A percentile compares a stretch with the other conserved stretches of the same genome.
These are phyloP conservation scores for Coprinellus micaceus DNA, from an alignment of 768 basidiomycete genomes.

Conservation along the genomic window DNA sequence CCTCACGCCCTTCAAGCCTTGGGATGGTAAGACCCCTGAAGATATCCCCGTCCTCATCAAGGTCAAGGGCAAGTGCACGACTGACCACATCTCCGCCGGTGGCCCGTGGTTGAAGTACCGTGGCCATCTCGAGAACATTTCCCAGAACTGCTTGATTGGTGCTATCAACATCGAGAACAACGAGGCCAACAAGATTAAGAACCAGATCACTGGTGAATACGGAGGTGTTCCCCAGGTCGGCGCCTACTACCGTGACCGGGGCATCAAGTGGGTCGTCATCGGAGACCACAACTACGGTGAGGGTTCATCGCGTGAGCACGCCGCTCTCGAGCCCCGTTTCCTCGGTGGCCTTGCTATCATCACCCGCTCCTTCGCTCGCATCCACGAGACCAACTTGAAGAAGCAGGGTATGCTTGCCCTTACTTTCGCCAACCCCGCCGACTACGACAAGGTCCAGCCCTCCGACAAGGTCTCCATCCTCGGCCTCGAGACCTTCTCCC, in stretches of 20 bases:
- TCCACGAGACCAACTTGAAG: constrained; percentile 98
- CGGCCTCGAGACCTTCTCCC: constrained; percentile 84
- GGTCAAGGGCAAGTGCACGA: constrained; percentile 98
- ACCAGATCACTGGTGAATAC: constrained; percentile 83
- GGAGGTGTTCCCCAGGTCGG: constrained; percentile 82
- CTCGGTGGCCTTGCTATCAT: constrained; percentile 95
- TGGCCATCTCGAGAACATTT: constrained; percentile 98
- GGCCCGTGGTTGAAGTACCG: constrained; percentile 99
- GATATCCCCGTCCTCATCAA: constrained; percentile 96
- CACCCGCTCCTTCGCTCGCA: constrained; percentile 93
- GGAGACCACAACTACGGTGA: constrained; percentile 97
- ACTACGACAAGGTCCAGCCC: constrained; percentile 91
- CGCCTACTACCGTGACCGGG: constrained; percentile 83
- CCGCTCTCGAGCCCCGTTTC: constrained; percentile 92
- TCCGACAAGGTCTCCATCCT: constrained; percentile 86
- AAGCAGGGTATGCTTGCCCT: constrained; percentile 99
- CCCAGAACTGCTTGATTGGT: constrained; percentile 96
- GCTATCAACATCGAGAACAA: constrained; percentile 95
- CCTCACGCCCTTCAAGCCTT: constrained; percentile 82
- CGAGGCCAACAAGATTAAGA: constrained; percentile 94
- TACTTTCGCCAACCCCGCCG: constrained; percentile 86
- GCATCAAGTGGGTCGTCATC: constrained; percentile 95
- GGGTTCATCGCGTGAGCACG: constrained; percentile 97
- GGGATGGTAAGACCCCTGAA: constrained; percentile 89
- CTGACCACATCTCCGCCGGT: constrained; percentile 95